Base-by-base conservation (phyloP, 2,329 filamentous ascomycete genomes). In the Monosporascus sp. region DNA sequence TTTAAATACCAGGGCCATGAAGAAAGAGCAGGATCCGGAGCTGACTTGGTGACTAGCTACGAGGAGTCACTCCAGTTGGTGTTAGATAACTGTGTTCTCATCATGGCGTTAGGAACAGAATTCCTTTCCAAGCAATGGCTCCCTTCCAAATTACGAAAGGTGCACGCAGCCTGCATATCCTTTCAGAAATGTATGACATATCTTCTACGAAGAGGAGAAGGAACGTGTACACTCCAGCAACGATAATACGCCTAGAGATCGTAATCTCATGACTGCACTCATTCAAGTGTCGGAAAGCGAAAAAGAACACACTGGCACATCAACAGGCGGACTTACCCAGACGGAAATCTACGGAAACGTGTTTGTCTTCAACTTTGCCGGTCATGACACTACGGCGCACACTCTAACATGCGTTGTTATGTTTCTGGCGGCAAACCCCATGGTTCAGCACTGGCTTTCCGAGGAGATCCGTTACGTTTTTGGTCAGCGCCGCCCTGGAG, bases 341-440 rank as follows among this genome's bases (percentile, higher is more conserved):
- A 55, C 57, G 0, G 77, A 81, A 54, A 73, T 81, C 6, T 74
- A 63, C 19, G 57, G 60, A 22, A 60, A 60, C 37, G 59, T 63
- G 55, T 60, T 60, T n/a, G 52, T 48, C 11, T 57, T 57, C 50
- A 63, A 58, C 48, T 63, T 63, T 49, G 78, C 78, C 0, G 78
- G 78, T 0, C 76, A 79, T 53, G 78, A 81, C 53, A 79, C 77
- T 0, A 77, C 76, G 0, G 74, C 77, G 1, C 72, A 76, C 27
- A 72, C 72, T 0, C 59, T 79, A 6, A 68, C 70, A 1, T 78
- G 72, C 50, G 64, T 70, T 1, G 60, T 77, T 1, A 60, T 72
- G 7, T 71, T 77, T 8, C 66, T 81, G 2, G 76, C 78, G 2
- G 67, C 70, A 0, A 56, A 76, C 41, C 75, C 72, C 0, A 63